Evolutionary conservation across 2,329 filamentous ascomycete species (phyloP), one percentile per base, ranked within the genome.

Genomic region (Sclerotinia borealis): DNA sequence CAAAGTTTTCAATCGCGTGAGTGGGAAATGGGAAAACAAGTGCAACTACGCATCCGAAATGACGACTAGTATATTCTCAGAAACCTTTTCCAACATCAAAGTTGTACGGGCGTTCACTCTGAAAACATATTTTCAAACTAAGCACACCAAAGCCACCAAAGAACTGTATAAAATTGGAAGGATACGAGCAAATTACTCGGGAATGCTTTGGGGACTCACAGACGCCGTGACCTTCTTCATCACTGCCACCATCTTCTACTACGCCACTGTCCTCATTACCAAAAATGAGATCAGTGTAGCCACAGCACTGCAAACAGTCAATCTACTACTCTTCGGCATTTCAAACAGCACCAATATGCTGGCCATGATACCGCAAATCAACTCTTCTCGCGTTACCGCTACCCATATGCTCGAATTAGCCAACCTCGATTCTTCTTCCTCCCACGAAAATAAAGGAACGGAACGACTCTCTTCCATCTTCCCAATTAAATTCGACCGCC

Each of bases 291-390:
- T 78, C 68, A 79, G 78, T 0, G 82, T 88, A 0, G 79, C 82
- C 1, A 77, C 81, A 1, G 83, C 95, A 22, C 77, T 96, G 34
- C 85, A 88, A 65, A 90, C 95, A 0, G 87, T 95, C 69, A 89
- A 92, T 39, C 81, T 96, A 60, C 81, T 98, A 1, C 82, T 96
- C n/a, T 90, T 97, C 73, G 88, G 90, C 65, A 85, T 96, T 63
- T 86, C 87, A 13, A 91, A 89, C 13, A 85, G 90, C 2, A 85
- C 85, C 41, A 81, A 82, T 37, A 84, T 95, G 61, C 77, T 96
- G 22, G 82, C 84, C 54, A 88, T 87, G 71, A 85, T 98, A 29
- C 93, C 93, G 0, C 91, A 96, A 71, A 86, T 96, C 49, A 88
- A 86, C 15, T 85, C 87, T 19, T 86, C 91, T 0, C 85, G 87